Percentiles rank a stretch among this genome's conserved stretches.
These are phyloP conservation scores for Chiua sp. DNA, from an alignment of 1,284 basidiomycete species.

Conservation along the genomic window DNA sequence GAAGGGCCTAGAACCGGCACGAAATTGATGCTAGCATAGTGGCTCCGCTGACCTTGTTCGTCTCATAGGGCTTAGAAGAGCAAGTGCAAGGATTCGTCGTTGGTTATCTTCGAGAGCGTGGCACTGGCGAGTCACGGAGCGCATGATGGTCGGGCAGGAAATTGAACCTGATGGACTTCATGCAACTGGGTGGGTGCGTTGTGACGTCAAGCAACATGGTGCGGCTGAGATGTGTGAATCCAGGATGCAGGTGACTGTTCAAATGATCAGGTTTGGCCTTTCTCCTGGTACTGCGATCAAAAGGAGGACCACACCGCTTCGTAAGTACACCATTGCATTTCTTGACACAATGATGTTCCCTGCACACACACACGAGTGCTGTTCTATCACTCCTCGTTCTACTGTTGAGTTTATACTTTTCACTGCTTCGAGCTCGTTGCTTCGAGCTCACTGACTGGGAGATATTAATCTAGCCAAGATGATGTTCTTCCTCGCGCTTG, in stretches of 20 bases:
- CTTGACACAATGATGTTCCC: conserved; percentile 35
- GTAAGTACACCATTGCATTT: conserved; percentile 38
- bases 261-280: conserved; percentile 19
- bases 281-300: conserved; percentile 15
- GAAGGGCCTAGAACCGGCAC: conserved; percentile 86
- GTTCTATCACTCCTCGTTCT: conserved; percentile 1
- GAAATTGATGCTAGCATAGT: conserved; percentile 37
- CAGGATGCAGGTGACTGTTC: conserved; percentile 22
- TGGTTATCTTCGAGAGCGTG: conserved; percentile 89
- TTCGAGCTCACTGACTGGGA: conserved; percentile 28
- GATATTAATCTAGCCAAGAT: conserved; percentile 24
- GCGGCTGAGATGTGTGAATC: conserved; percentile 36
- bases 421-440: too few relatives aligned
- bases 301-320: conserved; percentile 20
- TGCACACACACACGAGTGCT: conserved; percentile 27
- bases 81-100: conserved; percentile 80
- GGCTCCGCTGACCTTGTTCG: conserved; percentile 2
- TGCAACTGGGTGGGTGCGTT: conserved; percentile 47
- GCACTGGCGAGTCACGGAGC: conserved; percentile 82
- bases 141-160: conserved; percentile 70
- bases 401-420: conserved; percentile 34
- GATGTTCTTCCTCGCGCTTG: neutral
- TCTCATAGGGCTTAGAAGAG: conserved; percentile 80
- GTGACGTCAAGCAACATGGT: conserved; percentile 39
- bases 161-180: conserved; percentile 21